Evolutionary conservation across 495 filamentous ascomycete species (phyloP).

Genomic region (Clohesyomyces aquaticus): DNA sequence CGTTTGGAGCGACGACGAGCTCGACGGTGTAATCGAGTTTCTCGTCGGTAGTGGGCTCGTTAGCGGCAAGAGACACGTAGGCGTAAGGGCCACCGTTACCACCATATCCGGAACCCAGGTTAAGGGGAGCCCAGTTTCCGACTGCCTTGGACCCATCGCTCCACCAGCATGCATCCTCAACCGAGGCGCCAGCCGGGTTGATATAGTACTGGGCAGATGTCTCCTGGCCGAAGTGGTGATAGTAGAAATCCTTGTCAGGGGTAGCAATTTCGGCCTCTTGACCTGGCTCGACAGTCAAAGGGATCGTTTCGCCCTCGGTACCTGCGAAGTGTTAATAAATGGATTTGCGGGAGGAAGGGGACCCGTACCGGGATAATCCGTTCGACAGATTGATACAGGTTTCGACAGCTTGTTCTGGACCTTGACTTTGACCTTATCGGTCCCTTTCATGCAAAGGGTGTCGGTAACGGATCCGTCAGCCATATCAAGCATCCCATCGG

Average conservation of each 20-base stretch:
- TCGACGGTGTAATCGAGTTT: slow-evolving; percentile 74
- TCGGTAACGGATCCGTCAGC: slow-evolving; percentile 67
- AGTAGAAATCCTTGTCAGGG: slow-evolving; percentile 72
- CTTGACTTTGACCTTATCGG: slow-evolving; percentile 61
- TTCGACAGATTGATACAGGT: slow-evolving; percentile 81
- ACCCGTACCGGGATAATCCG: slow-evolving; percentile 85
- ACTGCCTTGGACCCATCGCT: slow-evolving; percentile 57
- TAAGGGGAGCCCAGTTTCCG: slow-evolving; percentile 91
- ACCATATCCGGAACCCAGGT: slow-evolving; percentile 74
- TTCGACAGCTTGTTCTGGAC: slow-evolving; percentile 71
- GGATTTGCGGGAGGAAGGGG: background rate
- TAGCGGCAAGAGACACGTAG: slow-evolving; percentile 81
- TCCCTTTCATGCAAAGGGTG: slow-evolving; percentile 76
- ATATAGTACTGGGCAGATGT: slow-evolving; percentile 98
- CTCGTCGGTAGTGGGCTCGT: slow-evolving; percentile 62
- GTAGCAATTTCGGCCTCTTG: slow-evolving; percentile 66
- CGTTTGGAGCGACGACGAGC: slow-evolving; percentile 63
- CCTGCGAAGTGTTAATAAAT: slow-evolving; percentile 47
- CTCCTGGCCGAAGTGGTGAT: slow-evolving; percentile 68
- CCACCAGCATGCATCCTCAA: slow-evolving; percentile 80
- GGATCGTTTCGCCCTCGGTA: slow-evolving; percentile 81
- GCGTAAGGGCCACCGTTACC: slow-evolving; percentile 58
- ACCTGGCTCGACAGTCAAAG: slow-evolving; percentile 64
- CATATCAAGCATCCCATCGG: slow-evolving; percentile 71
- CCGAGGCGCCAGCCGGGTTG: slow-evolving; percentile 72